These are phyloP conservation scores for Corylus avellana DNA, from an alignment of 306 rosid species.

Conservation along the genomic window DNA sequence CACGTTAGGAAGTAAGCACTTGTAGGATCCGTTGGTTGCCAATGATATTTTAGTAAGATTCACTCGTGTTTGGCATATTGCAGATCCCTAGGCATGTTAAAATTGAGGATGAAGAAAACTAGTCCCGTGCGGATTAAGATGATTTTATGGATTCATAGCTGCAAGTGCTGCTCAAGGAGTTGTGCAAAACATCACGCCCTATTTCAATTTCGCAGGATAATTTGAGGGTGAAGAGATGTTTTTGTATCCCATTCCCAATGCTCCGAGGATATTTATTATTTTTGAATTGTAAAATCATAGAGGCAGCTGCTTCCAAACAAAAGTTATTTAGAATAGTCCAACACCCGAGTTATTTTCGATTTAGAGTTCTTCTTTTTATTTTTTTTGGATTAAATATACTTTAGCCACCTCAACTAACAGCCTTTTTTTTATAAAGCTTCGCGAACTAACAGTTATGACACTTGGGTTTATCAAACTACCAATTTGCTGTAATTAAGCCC, in stretches of 20 bases:
- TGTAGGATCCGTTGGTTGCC: background rate
- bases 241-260: background rate
- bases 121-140: background rate
- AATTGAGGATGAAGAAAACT: background rate
- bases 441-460: too few relatives aligned
- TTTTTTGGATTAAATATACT: too few relatives aligned
- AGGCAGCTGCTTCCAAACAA: too few relatives aligned
- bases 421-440: too few relatives aligned
- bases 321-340: too few relatives aligned
- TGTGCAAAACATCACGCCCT: background rate
- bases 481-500: too few relatives aligned
- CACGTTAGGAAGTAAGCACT: too few relatives aligned
- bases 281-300: background rate
- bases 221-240: background rate
- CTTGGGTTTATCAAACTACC: too few relatives aligned
- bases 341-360: too few relatives aligned
- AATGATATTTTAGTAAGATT: constrained; percentile 1
- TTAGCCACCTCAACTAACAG: too few relatives aligned
- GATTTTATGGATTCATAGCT: background rate
- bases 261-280: background rate
- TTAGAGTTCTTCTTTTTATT: too few relatives aligned
- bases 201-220: background rate
- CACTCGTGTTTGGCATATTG: background rate
- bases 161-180: background rate
- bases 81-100: background rate